Percentiles rank a stretch among this genome's conserved stretches.
These are phyloP conservation scores for Aspergillus jensenii DNA, from an alignment of 2,329 filamentous ascomycete genomes.

Conservation along the genomic window DNA sequence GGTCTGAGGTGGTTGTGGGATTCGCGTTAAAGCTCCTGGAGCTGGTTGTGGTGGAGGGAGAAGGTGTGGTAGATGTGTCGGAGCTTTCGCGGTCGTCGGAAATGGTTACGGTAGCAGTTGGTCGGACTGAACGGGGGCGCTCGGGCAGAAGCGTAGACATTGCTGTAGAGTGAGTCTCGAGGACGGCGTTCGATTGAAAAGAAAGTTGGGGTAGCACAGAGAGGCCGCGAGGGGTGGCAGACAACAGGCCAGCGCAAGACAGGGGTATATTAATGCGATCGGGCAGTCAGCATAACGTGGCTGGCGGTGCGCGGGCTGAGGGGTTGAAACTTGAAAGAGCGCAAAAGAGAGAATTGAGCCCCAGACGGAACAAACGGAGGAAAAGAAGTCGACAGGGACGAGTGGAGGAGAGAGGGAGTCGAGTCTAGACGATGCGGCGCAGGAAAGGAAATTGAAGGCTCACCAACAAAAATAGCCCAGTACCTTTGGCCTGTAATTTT, in stretches of 20 bases:
- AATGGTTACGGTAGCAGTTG: slow-evolving; percentile 15
- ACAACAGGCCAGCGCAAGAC: background rate
- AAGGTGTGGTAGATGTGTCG: slow-evolving; percentile 30
- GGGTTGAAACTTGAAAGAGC: background rate
- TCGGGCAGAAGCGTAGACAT: slow-evolving; percentile 29
- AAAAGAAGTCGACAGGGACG: background rate
- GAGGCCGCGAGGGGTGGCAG: background rate
- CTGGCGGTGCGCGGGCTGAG: background rate
- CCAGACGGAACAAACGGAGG: background rate
- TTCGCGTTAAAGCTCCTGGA: slow-evolving; percentile 16
- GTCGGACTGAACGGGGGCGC: slow-evolving; percentile 17
- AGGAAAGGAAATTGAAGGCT: background rate
- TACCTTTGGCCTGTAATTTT: background rate
- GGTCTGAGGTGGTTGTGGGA: slow-evolving; percentile 3
- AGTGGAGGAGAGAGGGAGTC: background rate
- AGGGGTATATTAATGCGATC: slow-evolving; percentile 4
- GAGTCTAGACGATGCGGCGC: background rate
- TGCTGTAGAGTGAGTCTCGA: background rate
- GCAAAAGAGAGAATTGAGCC: background rate
- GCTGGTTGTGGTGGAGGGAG: slow-evolving; percentile 25
- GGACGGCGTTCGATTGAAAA: background rate
- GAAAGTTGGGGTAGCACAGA: background rate
- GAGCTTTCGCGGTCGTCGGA: slow-evolving; percentile 29
- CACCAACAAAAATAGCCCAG: background rate
- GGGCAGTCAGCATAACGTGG: background rate